phyloP scores from a whole-genome alignment of 345 rosid species.

The Pseudoturritis turrita region DNA sequence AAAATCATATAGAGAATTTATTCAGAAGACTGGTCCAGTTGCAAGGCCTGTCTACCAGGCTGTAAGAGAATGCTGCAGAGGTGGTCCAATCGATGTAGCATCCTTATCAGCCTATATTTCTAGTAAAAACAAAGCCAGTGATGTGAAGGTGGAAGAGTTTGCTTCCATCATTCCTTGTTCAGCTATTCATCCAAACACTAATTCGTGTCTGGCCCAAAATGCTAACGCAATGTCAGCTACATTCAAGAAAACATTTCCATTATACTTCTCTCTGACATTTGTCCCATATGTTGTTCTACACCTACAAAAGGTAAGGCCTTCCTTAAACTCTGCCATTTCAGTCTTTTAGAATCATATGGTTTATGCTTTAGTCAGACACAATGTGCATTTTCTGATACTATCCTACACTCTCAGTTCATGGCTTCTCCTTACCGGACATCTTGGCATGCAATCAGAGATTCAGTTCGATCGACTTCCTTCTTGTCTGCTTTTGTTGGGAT shows the following conservation, averaged over 20 bases:
- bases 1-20: conserved; percentile 85
- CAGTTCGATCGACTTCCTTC: conserved; percentile 90
- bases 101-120: conserved; percentile 65
- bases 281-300: conserved; percentile 96
- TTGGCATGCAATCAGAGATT: conserved; percentile 81
- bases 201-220: conserved; percentile 76
- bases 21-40: conserved; percentile 98
- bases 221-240: conserved; percentile 86
- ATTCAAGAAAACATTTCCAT: conserved; percentile 93
- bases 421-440: conserved; percentile 81
- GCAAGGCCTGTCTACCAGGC: conserved; percentile 86
- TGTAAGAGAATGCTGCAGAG: conserved; percentile 89
- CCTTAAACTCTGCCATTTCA: neutral
- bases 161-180: conserved; percentile 90
- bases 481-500: conserved; percentile 98
- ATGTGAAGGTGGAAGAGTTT: conserved; percentile 64
- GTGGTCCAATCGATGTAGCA: conserved; percentile 71
- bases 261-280: conserved; percentile 94
- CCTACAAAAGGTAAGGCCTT: conserved; percentile 69
- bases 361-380: conserved; percentile 6
- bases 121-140: conserved; percentile 40
- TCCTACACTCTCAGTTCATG: conserved; percentile 62
- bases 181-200: conserved; percentile 78
- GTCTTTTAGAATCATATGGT: neutral
- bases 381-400: conserved; percentile 4